Base-by-base conservation (phyloP, 441 rosid species). In the Mallotus japonicus region DNA sequence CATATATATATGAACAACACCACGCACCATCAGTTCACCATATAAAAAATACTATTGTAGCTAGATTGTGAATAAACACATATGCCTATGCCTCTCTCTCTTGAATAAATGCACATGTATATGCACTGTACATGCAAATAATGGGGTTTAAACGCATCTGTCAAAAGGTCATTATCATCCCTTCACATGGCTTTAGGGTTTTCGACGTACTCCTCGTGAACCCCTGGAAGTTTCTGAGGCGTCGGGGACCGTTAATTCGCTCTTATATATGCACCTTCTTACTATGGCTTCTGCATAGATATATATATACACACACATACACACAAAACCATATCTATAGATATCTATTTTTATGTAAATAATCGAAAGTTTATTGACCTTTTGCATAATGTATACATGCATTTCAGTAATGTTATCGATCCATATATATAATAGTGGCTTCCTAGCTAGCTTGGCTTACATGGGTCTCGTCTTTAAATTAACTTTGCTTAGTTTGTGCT, bases 171-270 rank as follows among this genome's bases (percentile, higher is more conserved):
- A 73, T 79, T 53, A 70, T 79, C 74, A 77, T 67, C 54, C 58
- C 58, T 57, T 54, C 85, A 81, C 85, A 74, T 81, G 85, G 81
- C 56, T 62, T 5, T 46, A 71, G 68, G 62, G 62, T 55, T 66
- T 54, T 68, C 51, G 46, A 50, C 4, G 5, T 16, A 24, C 56
- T 66, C 63, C 78, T 81, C 71, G 77, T 74, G 78, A 77, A 69
- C 49, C 66, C 73, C 73, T 76, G 78, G 76, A 79, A 71, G 73
- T 80, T 72, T 79, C 75, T 55, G 75, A 62, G 34, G 64, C 32
- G 19, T 8, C 34, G 78, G 85, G 79, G 82, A 76, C 80, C 78
- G 57, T 73, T 19, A 19, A 12, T 24, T 51, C 3, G 65, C 60
- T 69, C 40, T 37, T 37, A 37, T 37, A 37, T 55, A 65, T 6